These are phyloP conservation scores for Herpetomonas tarakana DNA, from an alignment of 208 protist species.

Conservation along the genomic window DNA sequence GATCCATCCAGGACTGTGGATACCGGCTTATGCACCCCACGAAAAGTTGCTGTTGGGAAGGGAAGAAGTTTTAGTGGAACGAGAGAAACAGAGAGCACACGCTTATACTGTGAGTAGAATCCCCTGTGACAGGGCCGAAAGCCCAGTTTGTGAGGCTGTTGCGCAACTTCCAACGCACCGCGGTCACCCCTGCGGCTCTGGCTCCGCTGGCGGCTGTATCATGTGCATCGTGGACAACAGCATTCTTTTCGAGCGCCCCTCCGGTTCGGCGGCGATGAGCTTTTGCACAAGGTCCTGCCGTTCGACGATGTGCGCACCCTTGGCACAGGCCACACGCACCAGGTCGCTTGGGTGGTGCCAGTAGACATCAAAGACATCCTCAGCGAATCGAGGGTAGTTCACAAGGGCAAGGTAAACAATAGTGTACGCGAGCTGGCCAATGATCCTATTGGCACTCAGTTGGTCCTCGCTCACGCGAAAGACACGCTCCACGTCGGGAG, in stretches of 20 bases:
- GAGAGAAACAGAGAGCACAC: too few relatives aligned
- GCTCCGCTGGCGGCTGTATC: not conserved
- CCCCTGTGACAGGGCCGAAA: too few relatives aligned
- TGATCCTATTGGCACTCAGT: constrained; percentile 77
- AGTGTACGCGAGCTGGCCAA: constrained; percentile 87
- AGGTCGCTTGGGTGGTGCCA: constrained; percentile 72
- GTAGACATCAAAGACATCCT: constrained; percentile 79
- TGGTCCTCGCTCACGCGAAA: constrained; percentile 79
- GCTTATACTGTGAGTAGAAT: too few relatives aligned
- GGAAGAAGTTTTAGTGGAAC: too few relatives aligned
- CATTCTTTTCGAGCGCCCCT: constrained; percentile 76
- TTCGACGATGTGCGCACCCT: constrained; percentile 74
- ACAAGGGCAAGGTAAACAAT: constrained; percentile 87
- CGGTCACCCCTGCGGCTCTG: not conserved
- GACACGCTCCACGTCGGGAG: constrained; percentile 77
- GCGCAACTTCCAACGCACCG: too few relatives aligned
- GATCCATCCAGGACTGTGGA: too few relatives aligned
- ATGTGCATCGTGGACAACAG: constrained; percentile 51
- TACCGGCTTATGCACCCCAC: too few relatives aligned
- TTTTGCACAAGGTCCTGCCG: constrained; percentile 69
- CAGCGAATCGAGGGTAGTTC: constrained; percentile 67
- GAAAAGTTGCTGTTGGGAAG: too few relatives aligned
- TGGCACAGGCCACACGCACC: constrained; percentile 84
- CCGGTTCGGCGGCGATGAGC: constrained; percentile 63
- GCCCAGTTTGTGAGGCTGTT: too few relatives aligned